phyloP scores from a whole-genome alignment of 768 basidiomycete species.

The Dentipellis fragilis region DNA sequence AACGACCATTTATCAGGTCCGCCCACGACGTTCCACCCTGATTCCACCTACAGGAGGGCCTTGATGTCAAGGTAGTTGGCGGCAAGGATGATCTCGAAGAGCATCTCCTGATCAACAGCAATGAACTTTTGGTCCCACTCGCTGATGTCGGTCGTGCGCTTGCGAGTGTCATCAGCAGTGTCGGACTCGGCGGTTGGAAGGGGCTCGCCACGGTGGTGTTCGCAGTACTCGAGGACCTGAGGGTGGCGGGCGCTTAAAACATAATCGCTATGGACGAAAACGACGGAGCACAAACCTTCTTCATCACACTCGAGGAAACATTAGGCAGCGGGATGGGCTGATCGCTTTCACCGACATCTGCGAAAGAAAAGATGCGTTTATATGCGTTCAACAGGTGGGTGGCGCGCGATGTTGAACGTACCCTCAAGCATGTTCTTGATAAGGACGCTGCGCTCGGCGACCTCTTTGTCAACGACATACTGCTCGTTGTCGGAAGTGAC shows the following conservation, averaged over 20 bases:
- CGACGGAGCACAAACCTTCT: conserved; percentile 53
- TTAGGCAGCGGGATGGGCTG: conserved; percentile 93
- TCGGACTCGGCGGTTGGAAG: conserved; percentile 78
- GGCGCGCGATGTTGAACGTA: conserved; percentile 21
- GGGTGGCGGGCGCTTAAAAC: background rate
- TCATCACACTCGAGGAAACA: conserved; percentile 84
- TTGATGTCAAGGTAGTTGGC: conserved; percentile 99
- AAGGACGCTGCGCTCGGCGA: conserved; percentile 90
- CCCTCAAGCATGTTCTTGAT: conserved; percentile 99
- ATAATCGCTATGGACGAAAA: background rate
- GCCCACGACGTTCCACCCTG: background rate
- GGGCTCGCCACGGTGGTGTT: conserved; percentile 97
- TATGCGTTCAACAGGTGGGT: conserved; percentile 3
- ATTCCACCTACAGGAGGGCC: conserved; percentile 63
- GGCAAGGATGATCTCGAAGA: conserved; percentile 98
- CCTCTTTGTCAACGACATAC: conserved; percentile 87
- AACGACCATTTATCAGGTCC: background rate
- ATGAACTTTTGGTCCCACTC: conserved; percentile 99
- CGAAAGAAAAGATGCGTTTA: conserved; percentile 5
- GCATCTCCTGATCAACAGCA: conserved; percentile 98
- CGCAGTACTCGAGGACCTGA: conserved; percentile 97
- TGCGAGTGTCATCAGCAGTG: conserved; percentile 86
- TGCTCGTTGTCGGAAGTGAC: conserved; percentile 93
- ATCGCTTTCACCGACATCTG: conserved; percentile 92
- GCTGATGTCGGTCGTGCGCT: conserved; percentile 95